These are phyloP conservation scores for Pulveroboletus frians DNA, from an alignment of 768 basidiomycete genomes.

Conservation along the genomic window DNA sequence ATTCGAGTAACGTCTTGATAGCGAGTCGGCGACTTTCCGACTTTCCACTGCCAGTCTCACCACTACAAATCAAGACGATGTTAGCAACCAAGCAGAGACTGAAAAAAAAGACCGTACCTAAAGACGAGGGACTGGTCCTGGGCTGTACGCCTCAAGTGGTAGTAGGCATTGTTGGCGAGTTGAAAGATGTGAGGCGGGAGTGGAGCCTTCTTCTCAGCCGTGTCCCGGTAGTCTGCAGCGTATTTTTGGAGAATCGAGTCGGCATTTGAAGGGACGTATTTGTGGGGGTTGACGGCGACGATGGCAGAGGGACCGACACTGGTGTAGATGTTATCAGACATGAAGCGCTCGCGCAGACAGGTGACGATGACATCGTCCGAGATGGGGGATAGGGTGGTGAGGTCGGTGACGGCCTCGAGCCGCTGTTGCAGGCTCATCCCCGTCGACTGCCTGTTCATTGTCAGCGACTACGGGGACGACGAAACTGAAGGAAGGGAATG, in stretches of 20 bases:
- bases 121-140: constrained; percentile 91
- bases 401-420: constrained; percentile 69
- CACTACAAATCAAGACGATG: constrained; percentile 42
- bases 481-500: background rate
- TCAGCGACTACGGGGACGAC: background rate
- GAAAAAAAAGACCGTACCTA: constrained; percentile 48
- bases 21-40: constrained; percentile 86
- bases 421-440: constrained; percentile 52
- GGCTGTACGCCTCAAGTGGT: constrained; percentile 89
- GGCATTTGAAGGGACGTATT: constrained; percentile 77
- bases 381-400: constrained; percentile 57
- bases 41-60: constrained; percentile 91
- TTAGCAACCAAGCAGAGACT: background rate
- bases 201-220: constrained; percentile 52
- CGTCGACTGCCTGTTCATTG: constrained; percentile 42
- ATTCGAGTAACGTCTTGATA: constrained; percentile 88
- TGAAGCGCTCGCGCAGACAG: constrained; percentile 81
- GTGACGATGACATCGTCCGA: constrained; percentile 84
- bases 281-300: constrained; percentile 90
- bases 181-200: constrained; percentile 90
- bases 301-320: constrained; percentile 63
- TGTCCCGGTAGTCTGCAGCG: constrained; percentile 78
- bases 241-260: constrained; percentile 85
- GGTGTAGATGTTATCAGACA: constrained; percentile 80
- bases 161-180: constrained; percentile 86